Conservation (phyloP, 495 filamentous ascomycete species). For the Tuber indicum region DNA sequence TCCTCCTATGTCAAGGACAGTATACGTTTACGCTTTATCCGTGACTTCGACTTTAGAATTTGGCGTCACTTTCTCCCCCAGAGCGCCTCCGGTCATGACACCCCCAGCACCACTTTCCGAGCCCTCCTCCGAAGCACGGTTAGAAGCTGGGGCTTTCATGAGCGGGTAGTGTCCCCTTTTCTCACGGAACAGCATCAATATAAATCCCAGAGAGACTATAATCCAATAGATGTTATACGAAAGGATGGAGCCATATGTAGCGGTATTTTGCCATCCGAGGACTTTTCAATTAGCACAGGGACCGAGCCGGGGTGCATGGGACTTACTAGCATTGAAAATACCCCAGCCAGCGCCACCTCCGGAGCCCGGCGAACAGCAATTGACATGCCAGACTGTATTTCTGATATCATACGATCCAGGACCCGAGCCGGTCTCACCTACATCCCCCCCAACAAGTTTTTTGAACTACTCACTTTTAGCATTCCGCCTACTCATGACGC, state of each 20-base stretch:
- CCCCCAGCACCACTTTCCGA: neutral
- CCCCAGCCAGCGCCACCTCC: constrained; percentile 81
- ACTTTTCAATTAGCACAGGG: constrained; percentile 39
- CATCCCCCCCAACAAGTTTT: constrained; percentile 59
- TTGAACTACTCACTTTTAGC: constrained; percentile 19
- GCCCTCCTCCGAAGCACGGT: neutral
- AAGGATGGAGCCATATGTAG: constrained; percentile 75
- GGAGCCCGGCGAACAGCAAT: constrained; percentile 69
- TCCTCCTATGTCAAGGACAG: neutral
- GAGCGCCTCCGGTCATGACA: neutral
- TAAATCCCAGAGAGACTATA: constrained; percentile 55
- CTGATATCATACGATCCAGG: constrained; percentile 83
- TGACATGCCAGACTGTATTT: constrained; percentile 84
- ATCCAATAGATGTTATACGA: constrained; percentile 89
- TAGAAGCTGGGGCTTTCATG: constrained; percentile 40
- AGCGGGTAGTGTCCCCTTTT: constrained; percentile 61
- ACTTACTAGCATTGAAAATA: constrained; percentile 65
- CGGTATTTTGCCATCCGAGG: constrained; percentile 82
- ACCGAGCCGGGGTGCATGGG: constrained; percentile 22
- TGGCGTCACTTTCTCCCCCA: constrained; percentile 5
- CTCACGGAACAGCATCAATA: constrained; percentile 61
- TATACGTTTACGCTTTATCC: neutral
- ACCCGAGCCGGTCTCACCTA: constrained; percentile 65
- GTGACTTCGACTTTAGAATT: neutral
- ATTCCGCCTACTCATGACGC: neutral